phyloP scores from a whole-genome alignment of 1,284 basidiomycete genomes.

The Cerrena zonata region DNA sequence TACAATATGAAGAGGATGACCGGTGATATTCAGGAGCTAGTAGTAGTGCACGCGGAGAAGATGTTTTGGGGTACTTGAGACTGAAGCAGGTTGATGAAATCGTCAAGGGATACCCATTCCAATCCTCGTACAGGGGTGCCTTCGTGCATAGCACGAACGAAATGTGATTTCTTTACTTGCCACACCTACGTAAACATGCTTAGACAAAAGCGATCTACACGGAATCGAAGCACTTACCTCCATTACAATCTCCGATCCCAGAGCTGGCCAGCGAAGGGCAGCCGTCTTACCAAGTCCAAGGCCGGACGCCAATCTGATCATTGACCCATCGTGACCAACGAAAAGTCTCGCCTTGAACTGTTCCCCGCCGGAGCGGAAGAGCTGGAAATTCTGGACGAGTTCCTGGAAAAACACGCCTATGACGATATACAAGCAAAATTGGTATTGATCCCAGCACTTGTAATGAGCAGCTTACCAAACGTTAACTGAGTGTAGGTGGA shows the following conservation, averaged over 20 bases:
- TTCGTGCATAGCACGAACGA: constrained; percentile 44
- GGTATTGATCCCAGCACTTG: not conserved
- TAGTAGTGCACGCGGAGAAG: constrained; percentile 23
- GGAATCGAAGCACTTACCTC: constrained; percentile 33
- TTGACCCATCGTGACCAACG: constrained; percentile 47
- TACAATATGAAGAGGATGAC: no score
- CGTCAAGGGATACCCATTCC: constrained; percentile 34
- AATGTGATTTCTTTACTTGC: constrained; percentile 26
- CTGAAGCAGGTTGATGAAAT: constrained; percentile 34
- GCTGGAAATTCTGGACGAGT: constrained; percentile 28
- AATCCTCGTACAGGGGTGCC: constrained; percentile 36
- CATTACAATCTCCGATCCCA: constrained; percentile 47
- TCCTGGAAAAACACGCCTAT: constrained; percentile 31
- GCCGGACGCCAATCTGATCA: constrained; percentile 44
- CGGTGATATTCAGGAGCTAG: not conserved
- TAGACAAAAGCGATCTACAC: not conserved
- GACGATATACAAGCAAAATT: not conserved
- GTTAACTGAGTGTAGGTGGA: constrained; percentile 42
- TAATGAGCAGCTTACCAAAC: constrained; percentile 32
- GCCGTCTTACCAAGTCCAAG: constrained; percentile 36
- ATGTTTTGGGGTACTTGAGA: constrained; percentile 35
- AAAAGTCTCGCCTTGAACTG: constrained; percentile 38
- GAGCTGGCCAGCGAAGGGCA: constrained; percentile 43
- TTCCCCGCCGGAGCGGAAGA: constrained; percentile 31
- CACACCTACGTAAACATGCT: constrained; percentile 33